Base-by-base conservation (phyloP, 371 early-diverging fungal genomes). In the Mucor piriformis region DNA sequence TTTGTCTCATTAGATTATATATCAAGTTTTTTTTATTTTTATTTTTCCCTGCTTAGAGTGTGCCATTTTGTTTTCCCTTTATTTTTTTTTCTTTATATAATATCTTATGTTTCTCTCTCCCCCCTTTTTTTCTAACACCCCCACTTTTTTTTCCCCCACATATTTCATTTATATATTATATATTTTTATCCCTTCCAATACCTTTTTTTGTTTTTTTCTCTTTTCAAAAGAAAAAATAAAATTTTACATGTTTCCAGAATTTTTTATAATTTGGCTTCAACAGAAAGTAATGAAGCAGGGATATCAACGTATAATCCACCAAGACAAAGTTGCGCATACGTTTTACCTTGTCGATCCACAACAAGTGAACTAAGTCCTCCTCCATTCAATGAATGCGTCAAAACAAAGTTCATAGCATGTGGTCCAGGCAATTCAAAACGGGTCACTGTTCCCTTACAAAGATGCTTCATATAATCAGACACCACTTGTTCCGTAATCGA, bases 281-380 rank as follows among this genome's bases (percentile, higher is more conserved):
- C 47, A 15, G 63, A 42, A 24, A 83, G 20, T 40, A 83, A 57
- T 21, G 76, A 70, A 21, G 74, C 73, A 56, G 90, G 90, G 1
- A 87, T 72, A 35, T 84, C 83, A 42, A 90, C 77, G 43, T 82
- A 77, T 43, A 82, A 64, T 0, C 76, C 72, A 32, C 80, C 76
- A 10, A 90, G 66, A 18, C 88, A 71, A 59, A 87, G 73, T 62
- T 89, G 88, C 10, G 86, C 91, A 72, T 83, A 90, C 0, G 89
- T 87, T 61, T 90, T 90, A 51, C 91, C 91, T 63, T 90, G 89
- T 33, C 87, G 77, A 76, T 90, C 91, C 56, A 89, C 62, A 21
- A 81, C 73, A 51, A 88, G 40, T 5, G 89, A 88, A 50, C 84
- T 79, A 20, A 90, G 71, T 4, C 91, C 91, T 43, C 91, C 91